Percentiles rank a stretch among this genome's conserved stretches.
Evolutionary conservation across 352 stramenopile genomes (phyloP).

Genomic region (Pilasporangium apinafurcum): DNA sequence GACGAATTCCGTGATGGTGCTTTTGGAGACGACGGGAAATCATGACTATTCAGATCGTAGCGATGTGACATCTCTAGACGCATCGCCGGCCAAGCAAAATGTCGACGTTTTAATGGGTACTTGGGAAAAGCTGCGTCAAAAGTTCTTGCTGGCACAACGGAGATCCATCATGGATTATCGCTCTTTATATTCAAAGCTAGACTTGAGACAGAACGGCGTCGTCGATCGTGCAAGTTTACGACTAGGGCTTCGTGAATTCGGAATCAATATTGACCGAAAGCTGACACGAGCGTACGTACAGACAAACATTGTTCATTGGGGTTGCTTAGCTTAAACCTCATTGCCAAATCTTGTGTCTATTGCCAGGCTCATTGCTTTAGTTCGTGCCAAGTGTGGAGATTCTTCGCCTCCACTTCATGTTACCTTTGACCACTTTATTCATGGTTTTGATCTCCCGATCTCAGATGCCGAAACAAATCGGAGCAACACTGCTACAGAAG

Average conservation of each 20-base stretch:
- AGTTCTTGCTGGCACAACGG: constrained; percentile 31
- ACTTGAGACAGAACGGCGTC: constrained; percentile 37
- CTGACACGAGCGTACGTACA: constrained; percentile 51
- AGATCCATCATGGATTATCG: constrained; percentile 8
- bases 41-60: background rate
- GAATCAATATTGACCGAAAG: constrained; percentile 47
- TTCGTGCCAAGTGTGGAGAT: constrained; percentile 33
- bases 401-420: constrained; percentile 34
- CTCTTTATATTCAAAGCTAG: constrained; percentile 36
- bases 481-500: too few relatives aligned
- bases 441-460: constrained; percentile 39
- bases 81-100: constrained; percentile 16
- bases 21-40: background rate
- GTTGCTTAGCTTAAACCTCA: background rate
- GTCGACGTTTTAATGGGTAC: constrained; percentile 33
- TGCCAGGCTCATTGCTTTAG: constrained; percentile 40
- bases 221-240: constrained; percentile 65
- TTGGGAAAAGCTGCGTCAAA: constrained; percentile 41
- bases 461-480: too few relatives aligned
- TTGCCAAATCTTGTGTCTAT: constrained; percentile 1
- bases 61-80: constrained; percentile 1
- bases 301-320: too few relatives aligned
- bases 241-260: constrained; percentile 32
- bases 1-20: too few relatives aligned
- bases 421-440: constrained; percentile 37